Conservation (phyloP, 345 rosid genomes). For the Kernera saxatilis region DNA sequence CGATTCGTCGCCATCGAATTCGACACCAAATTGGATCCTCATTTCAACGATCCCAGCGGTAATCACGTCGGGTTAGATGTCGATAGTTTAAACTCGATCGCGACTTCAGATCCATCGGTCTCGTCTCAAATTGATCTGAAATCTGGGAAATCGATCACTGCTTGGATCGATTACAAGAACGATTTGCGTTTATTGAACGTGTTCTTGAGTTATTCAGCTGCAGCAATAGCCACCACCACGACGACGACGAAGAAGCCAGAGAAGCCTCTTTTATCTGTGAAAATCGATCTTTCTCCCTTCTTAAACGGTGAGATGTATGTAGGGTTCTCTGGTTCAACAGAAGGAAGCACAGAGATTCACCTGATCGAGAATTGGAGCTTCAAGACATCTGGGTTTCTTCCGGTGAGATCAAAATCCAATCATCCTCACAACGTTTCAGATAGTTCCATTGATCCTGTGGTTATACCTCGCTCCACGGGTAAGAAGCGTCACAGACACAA, state of each 20-base stretch:
- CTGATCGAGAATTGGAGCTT: conserved; percentile 74
- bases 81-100: conserved; percentile 60
- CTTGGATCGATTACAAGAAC: conserved; percentile 91
- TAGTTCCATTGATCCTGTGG: conserved; percentile 48
- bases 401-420: conserved; percentile 45
- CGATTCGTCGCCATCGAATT: conserved; percentile 81
- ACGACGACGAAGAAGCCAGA: conserved; percentile 61
- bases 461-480: conserved; percentile 31
- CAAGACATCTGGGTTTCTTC: conserved; percentile 55
- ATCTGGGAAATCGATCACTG: conserved; percentile 61
- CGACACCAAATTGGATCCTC: conserved; percentile 62
- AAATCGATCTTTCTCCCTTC: conserved; percentile 57
- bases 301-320: conserved; percentile 55
- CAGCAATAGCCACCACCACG: neutral
- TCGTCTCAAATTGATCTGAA: conserved; percentile 56
- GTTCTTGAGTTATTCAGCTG: conserved; percentile 54
- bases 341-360: conserved; percentile 93
- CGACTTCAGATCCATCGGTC: conserved; percentile 46
- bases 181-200: conserved; percentile 52
- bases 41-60: conserved; percentile 60
- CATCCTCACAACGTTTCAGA: conserved; percentile 76
- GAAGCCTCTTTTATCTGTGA: conserved; percentile 47
- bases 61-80: conserved; percentile 81
- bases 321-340: conserved; percentile 92
- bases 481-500: conserved; percentile 16